Conservation (phyloP, 495 filamentous ascomycete species). For the Bacidia gigantensis region DNA sequence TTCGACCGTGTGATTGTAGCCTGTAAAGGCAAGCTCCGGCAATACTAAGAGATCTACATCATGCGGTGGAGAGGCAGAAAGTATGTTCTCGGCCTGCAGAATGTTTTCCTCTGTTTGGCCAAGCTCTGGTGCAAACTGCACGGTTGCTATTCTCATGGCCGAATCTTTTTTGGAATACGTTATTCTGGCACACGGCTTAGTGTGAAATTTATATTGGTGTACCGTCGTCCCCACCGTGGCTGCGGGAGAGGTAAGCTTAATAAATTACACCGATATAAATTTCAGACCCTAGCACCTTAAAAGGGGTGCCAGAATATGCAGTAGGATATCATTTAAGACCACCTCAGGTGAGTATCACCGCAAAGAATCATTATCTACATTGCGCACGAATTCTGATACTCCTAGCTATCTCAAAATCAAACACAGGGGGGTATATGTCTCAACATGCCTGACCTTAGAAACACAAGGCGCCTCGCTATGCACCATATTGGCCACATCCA, state of each 20-base stretch:
- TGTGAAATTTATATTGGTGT: not conserved
- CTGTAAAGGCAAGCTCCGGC: constrained; percentile 80
- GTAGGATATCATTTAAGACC: no score
- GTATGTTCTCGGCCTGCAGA: constrained; percentile 12
- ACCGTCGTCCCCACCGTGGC: not conserved
- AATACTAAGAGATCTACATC: constrained; percentile 52
- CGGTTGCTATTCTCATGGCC: constrained; percentile 62
- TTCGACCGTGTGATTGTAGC: constrained; percentile 80
- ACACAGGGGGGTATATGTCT: not conserved
- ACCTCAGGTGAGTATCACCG: no score
- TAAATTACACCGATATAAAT: no score
- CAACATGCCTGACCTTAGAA: not conserved
- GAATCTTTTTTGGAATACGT: no score
- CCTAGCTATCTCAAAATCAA: not conserved
- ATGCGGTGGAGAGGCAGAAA: constrained; percentile 38
- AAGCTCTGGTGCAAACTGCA: constrained; percentile 66
- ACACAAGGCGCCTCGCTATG: constrained; percentile 10
- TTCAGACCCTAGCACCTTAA: no score
- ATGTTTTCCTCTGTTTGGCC: constrained; percentile 12
- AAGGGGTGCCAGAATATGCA: no score
- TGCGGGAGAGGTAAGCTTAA: not conserved
- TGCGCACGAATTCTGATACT: no score
- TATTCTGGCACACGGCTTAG: no score
- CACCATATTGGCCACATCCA: not conserved
- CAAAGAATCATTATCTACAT: no score